Evolutionary conservation across 495 filamentous ascomycete genomes (phyloP), one percentile per base, ranked within the genome.

Genomic region (Talaromyces nanjingensis): DNA sequence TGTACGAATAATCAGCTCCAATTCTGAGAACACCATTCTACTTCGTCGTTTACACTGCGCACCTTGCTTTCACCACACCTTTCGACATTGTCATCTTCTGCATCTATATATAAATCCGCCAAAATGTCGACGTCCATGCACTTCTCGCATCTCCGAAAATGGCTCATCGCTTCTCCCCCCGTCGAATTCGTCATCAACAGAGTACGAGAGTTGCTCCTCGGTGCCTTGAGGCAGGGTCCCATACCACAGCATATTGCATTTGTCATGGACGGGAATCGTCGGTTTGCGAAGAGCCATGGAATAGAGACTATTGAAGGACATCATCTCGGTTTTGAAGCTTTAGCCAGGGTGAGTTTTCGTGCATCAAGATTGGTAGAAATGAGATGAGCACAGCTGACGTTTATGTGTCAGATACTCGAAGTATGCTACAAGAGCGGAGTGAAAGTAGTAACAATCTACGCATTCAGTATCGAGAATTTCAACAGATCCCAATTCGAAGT

Each of bases 261-360:
- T 70, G 92, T 97, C 63, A 98, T 98, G 96, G 94, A 98, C 74
- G 94, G 94, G 42, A 98, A 98, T 73, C 79, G 94, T 58, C 86
- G 94, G 22, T 98, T 94, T 74, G 94, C 94, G 1, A 82, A 91
- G 58, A 88, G 80, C 56, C 91, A 93, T 77, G 86, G 93, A 57
- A 96, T 98, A 70, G 94, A 98, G 82, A 96, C 92, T 0, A 88
- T 97, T 42, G 92, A 98, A 76, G 94, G 94, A n/a, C 94, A 98
- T 73, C 91, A 94, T 70, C 75, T 97, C 66, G 94, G 94, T 6
- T 98, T 98, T 69, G 94, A 98, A 76, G 92, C 94, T 22, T 80
- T 98, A 47, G 96, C 93, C 45, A 84, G 87, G 71, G 90, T 92
- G 69, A 65, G 79, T 66, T 37, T 49, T 65, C 20, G 6, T 7